Evolutionary conservation across 208 protist species (phyloP), one percentile per base, ranked within the genome.

Genomic region (Vickermania spadyakhi): DNA sequence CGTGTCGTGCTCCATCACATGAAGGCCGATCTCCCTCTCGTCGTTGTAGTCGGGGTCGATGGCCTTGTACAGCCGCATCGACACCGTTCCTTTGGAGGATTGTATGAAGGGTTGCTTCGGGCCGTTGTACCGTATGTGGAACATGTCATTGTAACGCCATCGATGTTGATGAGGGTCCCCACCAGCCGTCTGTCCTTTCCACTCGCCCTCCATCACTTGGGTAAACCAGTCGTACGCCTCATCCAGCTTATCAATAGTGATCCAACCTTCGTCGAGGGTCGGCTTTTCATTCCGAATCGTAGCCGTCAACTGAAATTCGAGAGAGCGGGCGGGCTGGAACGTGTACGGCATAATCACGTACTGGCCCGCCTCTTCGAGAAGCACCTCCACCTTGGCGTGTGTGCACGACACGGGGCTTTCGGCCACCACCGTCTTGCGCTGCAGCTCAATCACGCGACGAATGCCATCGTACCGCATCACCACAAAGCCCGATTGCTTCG

Each of bases 301-400:
- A 18, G 75, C 81, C 3, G 60, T 62, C 13, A 95, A 49, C 3
- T 70, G 73, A 52, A 82, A 95, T 14, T 54, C 22, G 52, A 87
- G 54, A 0, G 60, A 31, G n/a, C 79, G 75, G 18, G 74, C 72
- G 5, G 85, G 85, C 22, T 81, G 74, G 62, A 93, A 92, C 22
- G 81, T 86, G 61, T 77, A 91, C 0, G 89, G 85, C 77, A 95
- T 89, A 27, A 95, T 70, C 18, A 84, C 64, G 62, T 91, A 95
- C 1, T 61, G 60, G n/a, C 51, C 66, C n/a, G 64, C 54, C 18
- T 42, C 62, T 29, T 75, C 59, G 30, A 81, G 68, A 21, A 52
- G 51, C 27, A 79, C 69, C 29, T 80, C 75, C 22, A 85, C 41
- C 29, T 52, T 52, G 58, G 77, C 84, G 58, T 74, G 64, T 27